Percentiles rank a stretch among this genome's conserved stretches.
Evolutionary conservation across 768 basidiomycete species (phyloP).

Genomic region (Hygrophoropsis aurantiaca): DNA sequence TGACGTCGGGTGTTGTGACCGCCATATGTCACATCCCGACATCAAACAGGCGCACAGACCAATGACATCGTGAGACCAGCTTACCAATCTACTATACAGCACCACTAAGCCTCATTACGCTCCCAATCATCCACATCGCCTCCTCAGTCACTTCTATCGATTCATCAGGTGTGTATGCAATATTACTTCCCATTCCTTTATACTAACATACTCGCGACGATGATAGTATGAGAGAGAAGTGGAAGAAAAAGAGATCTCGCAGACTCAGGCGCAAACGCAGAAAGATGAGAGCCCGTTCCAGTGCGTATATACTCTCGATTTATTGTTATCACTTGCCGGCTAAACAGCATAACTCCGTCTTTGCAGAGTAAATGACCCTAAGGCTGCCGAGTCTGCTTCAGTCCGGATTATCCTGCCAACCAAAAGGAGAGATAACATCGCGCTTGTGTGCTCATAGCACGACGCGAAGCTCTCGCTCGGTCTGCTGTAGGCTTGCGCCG

Average conservation of each 20-base stretch:
- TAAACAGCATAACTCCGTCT: background rate
- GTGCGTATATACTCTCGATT: constrained; percentile 46
- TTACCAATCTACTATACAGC: constrained; percentile 36
- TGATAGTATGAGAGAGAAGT: constrained; percentile 90
- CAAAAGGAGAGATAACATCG: constrained; percentile 1
- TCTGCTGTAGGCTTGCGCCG: constrained; percentile 2
- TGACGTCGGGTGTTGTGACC: too few species aligned
- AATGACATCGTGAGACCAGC: constrained; percentile 11
- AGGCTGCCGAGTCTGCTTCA: constrained; percentile 22
- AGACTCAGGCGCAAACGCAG: constrained; percentile 92
- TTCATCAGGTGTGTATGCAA: constrained; percentile 21
- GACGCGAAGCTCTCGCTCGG: constrained; percentile 1
- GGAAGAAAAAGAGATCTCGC: constrained; percentile 94
- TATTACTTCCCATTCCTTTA: background rate
- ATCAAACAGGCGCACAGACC: background rate
- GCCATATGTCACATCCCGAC: too few species aligned
- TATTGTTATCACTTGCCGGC: background rate
- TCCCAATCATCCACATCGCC: constrained; percentile 8
- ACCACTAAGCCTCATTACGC: constrained; percentile 29
- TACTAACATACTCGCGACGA: background rate
- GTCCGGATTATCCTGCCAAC: background rate
- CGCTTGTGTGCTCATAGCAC: constrained; percentile 6
- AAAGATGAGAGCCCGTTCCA: constrained; percentile 96
- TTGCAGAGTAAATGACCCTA: constrained; percentile 35
- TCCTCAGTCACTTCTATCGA: constrained; percentile 31